Percentiles rank a stretch among this genome's conserved stretches.
These are phyloP conservation scores for Colletotrichum lentis DNA, from an alignment of 2,329 filamentous ascomycete species.

Conservation along the genomic window DNA sequence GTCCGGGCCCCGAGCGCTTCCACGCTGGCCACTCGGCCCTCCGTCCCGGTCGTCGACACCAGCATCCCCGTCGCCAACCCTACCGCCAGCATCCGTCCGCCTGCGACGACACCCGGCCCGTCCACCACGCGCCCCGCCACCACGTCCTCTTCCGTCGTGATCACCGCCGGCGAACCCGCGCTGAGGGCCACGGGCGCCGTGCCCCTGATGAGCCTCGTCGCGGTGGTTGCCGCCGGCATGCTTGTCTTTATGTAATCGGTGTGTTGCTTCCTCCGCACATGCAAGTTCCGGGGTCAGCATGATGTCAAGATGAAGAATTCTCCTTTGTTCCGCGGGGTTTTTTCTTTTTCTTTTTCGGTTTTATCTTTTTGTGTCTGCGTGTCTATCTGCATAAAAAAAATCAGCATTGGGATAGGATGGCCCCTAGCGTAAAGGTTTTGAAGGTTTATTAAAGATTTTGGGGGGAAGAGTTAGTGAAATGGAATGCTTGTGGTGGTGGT, in stretches of 20 bases:
- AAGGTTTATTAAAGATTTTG: too few species aligned
- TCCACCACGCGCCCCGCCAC: background rate
- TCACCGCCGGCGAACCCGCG: constrained; percentile 9
- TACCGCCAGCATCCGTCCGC: background rate
- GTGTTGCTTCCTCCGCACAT: too few species aligned
- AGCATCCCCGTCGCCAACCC: background rate
- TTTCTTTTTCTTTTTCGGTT: too few species aligned
- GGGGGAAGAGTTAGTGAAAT: too few species aligned
- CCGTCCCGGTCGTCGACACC: background rate
- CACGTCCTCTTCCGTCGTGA: background rate
- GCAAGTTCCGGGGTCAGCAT: background rate
- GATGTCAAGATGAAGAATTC: background rate
- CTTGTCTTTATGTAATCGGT: constrained; percentile 12
- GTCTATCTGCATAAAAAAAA: too few species aligned
- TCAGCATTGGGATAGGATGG: too few species aligned
- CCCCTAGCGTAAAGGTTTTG: too few species aligned
- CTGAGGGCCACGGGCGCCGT: constrained; percentile 9
- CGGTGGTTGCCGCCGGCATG: constrained; percentile 20
- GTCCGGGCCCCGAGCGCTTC: background rate
- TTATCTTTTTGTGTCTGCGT: too few species aligned
- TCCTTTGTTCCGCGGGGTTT: background rate
- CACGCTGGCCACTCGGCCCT: background rate
- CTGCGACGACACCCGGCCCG: background rate
- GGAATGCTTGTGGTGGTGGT: too few species aligned
- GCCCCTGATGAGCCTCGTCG: constrained; percentile 17